Base-by-base conservation (phyloP, 345 rosid species). In the Passiflora organensis region DNA sequence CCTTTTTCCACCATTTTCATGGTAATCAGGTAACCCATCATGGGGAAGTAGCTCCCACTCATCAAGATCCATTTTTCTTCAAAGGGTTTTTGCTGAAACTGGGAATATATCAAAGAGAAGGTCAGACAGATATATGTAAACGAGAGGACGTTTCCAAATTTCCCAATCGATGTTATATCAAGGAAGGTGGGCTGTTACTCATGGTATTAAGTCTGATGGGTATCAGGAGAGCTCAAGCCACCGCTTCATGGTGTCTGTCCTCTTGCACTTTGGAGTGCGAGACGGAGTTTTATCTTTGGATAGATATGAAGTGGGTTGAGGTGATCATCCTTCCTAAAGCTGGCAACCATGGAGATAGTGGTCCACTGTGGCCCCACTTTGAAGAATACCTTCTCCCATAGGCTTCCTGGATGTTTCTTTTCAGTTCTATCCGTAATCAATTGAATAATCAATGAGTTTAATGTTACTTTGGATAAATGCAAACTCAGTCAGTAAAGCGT, bases 11-110 rank as follows among this genome's bases (percentile, higher is more conserved):
- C 64, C 68, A 25, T 77, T 82, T 18, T 70, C 80, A 32, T 48
- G 73, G 43, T 72, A 68, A 65, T 77, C 85, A 48, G 66, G 62
- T 62, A 75, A 69, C 16, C 75, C 74, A 46, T 70, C 72, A 48
- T 39, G 72, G 6, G 96, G 84, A 18, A 93, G 83, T 39, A 86
- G 45, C 63, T 86, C 97, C 99, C 99, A 93, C 57, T 83, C 99
- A n/a, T 86, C 94, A 44, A 80, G 77, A 78, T 89, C 96, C 95
- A 93, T 86, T 10, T 32, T 36, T 45, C 12, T 57, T 47, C 13
- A 28, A 2, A 28, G 3, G 34, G 34, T 28, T 28, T 28, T 28
- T 28, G 34, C 34, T 28, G 34, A 2, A 8, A 28, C 5, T 2
- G 34, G 39, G 56, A 51, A 61, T 32, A 32, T 14, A 55, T 58